Evolutionary conservation across 108 stramenopile species (phyloP).

Genomic region (Chaetoceros muelleri): DNA sequence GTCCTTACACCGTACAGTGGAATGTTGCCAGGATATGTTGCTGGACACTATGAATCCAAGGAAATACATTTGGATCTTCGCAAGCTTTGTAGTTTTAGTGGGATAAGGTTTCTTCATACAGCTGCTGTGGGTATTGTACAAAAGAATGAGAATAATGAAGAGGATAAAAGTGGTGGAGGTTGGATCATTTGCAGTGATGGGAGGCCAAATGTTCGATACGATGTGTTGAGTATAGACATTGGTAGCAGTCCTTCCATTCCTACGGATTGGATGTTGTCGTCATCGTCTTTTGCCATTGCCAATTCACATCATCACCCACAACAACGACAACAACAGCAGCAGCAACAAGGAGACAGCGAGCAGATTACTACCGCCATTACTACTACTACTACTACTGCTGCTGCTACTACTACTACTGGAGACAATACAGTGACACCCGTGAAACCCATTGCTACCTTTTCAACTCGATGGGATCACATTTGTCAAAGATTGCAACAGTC

Average conservation of each 20-base stretch:
- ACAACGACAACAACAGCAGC: no score
- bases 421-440: slow-evolving; percentile 38
- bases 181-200: slow-evolving; percentile 14
- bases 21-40: slow-evolving; percentile 79
- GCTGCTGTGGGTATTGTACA: slow-evolving; percentile 28
- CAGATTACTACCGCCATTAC: no score
- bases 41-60: slow-evolving; percentile 58
- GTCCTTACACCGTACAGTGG: slow-evolving; percentile 73
- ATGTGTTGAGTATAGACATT: slow-evolving; percentile 55
- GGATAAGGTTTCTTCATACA: slow-evolving; percentile 37
- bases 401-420: slow-evolving; percentile 11
- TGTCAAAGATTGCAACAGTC: neutral
- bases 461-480: slow-evolving; percentile 10
- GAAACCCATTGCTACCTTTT: slow-evolving; percentile 63
- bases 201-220: slow-evolving; percentile 45
- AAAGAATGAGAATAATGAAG: slow-evolving; percentile 9
- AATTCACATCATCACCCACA: no score
- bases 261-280: neutral
- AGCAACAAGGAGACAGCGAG: neutral
- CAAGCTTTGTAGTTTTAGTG: slow-evolving; percentile 31
- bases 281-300: no score
- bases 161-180: slow-evolving; percentile 3
- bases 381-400: no score
- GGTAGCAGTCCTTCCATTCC: slow-evolving; percentile 33
- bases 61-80: slow-evolving; percentile 69